phyloP scores from a whole-genome alignment of 2,329 filamentous ascomycete species.

The Penicillium sp. region DNA sequence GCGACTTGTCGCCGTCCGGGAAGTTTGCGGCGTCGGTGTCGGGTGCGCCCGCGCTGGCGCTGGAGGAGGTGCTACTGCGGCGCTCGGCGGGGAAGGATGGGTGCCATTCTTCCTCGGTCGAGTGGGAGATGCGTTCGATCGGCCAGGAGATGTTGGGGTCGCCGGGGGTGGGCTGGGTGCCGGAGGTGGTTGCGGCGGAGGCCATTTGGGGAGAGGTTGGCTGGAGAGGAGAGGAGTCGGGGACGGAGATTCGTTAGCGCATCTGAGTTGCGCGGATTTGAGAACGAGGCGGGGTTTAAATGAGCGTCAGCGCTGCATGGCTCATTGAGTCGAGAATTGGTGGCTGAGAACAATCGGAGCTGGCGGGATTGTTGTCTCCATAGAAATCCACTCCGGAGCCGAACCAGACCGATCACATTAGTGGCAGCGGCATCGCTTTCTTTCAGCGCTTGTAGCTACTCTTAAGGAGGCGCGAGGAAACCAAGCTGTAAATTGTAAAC shows the following conservation, averaged over 20 bases:
- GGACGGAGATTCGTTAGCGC: background rate
- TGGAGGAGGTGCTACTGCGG: slow-evolving; percentile 7
- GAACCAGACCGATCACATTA: no score
- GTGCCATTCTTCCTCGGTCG: slow-evolving; percentile 17
- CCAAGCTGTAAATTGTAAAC: no score
- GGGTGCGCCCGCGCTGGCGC: slow-evolving; percentile 8
- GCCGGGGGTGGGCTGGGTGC: slow-evolving; percentile 10
- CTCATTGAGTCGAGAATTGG: no score
- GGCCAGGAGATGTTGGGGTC: slow-evolving; percentile 21
- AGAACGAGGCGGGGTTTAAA: no score
- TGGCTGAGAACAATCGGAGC: slow-evolving; percentile 4
- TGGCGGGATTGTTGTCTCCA: slow-evolving; percentile 10
- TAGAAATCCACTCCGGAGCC: no score
- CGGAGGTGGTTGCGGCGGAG: slow-evolving; percentile 13
- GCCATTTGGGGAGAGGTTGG: slow-evolving; percentile 8
- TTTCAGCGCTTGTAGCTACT: no score
- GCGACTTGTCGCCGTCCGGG: slow-evolving; percentile 42
- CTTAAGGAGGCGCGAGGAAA: no score
- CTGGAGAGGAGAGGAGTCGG: background rate
- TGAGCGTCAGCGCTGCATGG: no score
- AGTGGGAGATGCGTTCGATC: slow-evolving; percentile 8
- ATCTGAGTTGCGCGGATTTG: no score
- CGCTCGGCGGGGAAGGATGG: slow-evolving; percentile 14
- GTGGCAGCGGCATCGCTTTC: no score
- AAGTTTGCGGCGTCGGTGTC: slow-evolving; percentile 33